Conservation (phyloP, 169 alveolate species). For the Plasmodium berghei region DNA sequence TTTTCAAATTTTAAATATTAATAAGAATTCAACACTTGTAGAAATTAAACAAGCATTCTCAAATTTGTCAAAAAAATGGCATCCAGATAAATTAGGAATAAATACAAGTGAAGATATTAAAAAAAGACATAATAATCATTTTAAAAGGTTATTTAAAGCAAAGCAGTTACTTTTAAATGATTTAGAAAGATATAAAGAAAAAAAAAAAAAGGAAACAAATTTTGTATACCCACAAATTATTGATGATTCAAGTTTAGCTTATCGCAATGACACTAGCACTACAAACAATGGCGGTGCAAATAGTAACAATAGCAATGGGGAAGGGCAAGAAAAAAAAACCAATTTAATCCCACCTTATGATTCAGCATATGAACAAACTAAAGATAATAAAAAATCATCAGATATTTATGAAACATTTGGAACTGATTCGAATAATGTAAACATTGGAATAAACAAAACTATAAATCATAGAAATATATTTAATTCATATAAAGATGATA, state of each 20-base stretch:
- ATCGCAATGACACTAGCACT: not conserved
- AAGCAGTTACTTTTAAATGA: conserved; percentile 81
- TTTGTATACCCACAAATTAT: conserved; percentile 79
- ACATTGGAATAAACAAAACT: not conserved
- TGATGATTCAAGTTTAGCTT: conserved; percentile 17
- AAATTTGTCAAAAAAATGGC: conserved; percentile 84
- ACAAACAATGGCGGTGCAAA: not conserved
- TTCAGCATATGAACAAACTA: not conserved
- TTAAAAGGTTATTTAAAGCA: conserved; percentile 83
- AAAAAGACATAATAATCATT: conserved; percentile 81
- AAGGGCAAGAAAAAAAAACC: not conserved
- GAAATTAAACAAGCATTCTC: conserved; percentile 85
- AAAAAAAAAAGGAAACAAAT: conserved; percentile 80
- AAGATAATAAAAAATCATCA: not conserved
- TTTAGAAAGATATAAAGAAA: conserved; percentile 73
- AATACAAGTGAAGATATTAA: conserved; percentile 78
- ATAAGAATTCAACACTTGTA: conserved; percentile 74
- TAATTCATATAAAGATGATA: conserved; percentile 44
- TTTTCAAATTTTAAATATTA: conserved; percentile 81
- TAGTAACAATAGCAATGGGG: not conserved
- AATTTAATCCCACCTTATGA: not conserved
- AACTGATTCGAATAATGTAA: not conserved
- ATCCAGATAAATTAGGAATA: conserved; percentile 83
- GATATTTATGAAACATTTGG: no score
- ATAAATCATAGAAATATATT: not conserved